Evolutionary conservation across 2,329 filamentous ascomycete species (phyloP), one percentile per base, ranked within the genome.

Genomic region (Xylariaceae sp.): DNA sequence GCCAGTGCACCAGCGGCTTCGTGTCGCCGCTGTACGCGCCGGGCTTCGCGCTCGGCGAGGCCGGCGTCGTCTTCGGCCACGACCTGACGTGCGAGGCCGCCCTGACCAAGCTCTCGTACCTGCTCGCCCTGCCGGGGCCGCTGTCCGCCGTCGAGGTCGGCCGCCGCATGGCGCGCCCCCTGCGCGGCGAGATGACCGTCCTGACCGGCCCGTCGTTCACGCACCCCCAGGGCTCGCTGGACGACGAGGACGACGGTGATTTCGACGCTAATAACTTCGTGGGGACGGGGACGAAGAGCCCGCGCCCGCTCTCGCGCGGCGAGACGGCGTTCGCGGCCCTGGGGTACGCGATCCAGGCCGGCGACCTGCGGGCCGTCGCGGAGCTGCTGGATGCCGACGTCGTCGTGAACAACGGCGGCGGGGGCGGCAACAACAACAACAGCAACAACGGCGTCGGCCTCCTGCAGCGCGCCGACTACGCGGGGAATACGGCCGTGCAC

Each of bases 71-170:
- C 26, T 92, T 94, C 61, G 92, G 92, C 5, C 84, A 92, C 61
- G 92, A 96, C 67, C 81, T 96, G 73, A 97, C 92, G 0, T 89
- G 89, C 18, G 92, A 97, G 75, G 92, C 91, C 2, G 92, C 92
- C 5, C 82, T 96, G 62, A 94, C 92, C 16, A 97, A 97, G 72
- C 81, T 97, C 23, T 90, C 91, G 1, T 96, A 95, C 70, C 81
- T 96, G 3, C 81, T 96, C 15, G 88, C 89, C 4, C 70, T 81
- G 3, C 85, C 88, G 1, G 80, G 78, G 26, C n/a, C n/a, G n/a
- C 77, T 88, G n/a, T 80, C 81, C 0, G 78, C 82, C 6, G 76
- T 81, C 47, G 86, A 90, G 18, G 85, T 96, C 23, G 80, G 85
- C 3, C 78, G 77, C 57, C 80, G 81, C 57, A 95, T 96, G 84